Conservation (phyloP, 2,329 filamentous ascomycete species). For the Fusarium redolens region DNA sequence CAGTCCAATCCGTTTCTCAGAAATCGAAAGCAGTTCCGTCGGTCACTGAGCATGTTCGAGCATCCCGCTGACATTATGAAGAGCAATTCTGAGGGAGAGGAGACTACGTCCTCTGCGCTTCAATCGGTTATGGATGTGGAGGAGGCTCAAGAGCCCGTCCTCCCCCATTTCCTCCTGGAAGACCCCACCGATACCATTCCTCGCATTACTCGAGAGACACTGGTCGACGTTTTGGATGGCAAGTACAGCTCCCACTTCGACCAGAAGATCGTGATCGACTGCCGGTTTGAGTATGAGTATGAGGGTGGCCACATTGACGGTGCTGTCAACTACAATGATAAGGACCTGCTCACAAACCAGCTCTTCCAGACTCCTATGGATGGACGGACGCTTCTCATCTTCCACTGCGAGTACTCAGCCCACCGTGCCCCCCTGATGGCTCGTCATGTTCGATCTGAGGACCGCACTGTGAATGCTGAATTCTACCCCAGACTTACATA, state of each 20-base stretch:
- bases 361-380: slow-evolving; percentile 78
- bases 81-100: slow-evolving; percentile 72
- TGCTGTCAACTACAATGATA: slow-evolving; percentile 97
- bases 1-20: slow-evolving; percentile 77
- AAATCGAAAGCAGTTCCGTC: slow-evolving; percentile 87
- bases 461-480: slow-evolving; percentile 86
- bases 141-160: slow-evolving; percentile 75
- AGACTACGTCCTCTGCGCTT: slow-evolving; percentile 58
- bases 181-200: slow-evolving; percentile 88
- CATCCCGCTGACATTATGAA: slow-evolving; percentile 89
- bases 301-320: slow-evolving; percentile 94
- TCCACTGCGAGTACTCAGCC: slow-evolving; percentile 98
- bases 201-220: slow-evolving; percentile 82
- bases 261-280: slow-evolving; percentile 90
- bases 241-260: slow-evolving; percentile 81
- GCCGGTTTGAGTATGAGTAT: slow-evolving; percentile 98
- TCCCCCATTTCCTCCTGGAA: slow-evolving; percentile 87
- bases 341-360: slow-evolving; percentile 83
- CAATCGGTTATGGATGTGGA: slow-evolving; percentile 87
- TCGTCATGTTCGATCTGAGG: slow-evolving; percentile 88
- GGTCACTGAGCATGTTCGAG: slow-evolving; percentile 98
- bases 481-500: slow-evolving; percentile 91
- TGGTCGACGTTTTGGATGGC: slow-evolving; percentile 89
- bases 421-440: slow-evolving; percentile 97
- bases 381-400: slow-evolving; percentile 83